Conservation (phyloP, 805 yeast species). For the Brettanomyces sp. region DNA sequence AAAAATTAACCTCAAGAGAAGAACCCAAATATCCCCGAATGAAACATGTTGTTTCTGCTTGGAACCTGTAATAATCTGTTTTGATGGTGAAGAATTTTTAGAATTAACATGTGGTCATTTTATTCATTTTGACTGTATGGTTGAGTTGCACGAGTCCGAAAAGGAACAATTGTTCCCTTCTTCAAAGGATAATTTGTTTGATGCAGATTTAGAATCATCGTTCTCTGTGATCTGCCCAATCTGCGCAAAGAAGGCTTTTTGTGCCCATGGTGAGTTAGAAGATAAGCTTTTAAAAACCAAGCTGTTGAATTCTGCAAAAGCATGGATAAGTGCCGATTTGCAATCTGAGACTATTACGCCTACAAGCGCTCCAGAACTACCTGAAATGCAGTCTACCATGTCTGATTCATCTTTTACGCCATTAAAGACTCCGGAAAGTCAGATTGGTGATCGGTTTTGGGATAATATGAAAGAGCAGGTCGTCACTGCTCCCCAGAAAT, state of each 20-base stretch:
- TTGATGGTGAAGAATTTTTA: slow-evolving; percentile 34
- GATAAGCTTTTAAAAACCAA: background rate
- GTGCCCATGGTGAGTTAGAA: background rate
- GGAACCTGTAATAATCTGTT: slow-evolving; percentile 29
- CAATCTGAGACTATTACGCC: background rate
- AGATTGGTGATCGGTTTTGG: slow-evolving; percentile 15
- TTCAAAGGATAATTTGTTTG: background rate
- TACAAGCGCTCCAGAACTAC: background rate
- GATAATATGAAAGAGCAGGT: slow-evolving; percentile 1
- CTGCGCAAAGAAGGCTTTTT: slow-evolving; percentile 3
- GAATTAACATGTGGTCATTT: slow-evolving; percentile 35
- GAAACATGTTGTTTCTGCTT: slow-evolving; percentile 34
- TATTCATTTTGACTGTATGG: slow-evolving; percentile 35
- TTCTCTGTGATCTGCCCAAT: slow-evolving; percentile 6
- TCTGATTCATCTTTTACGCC: background rate
- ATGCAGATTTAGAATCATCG: no score
- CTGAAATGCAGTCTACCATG: background rate
- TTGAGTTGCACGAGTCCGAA: slow-evolving; percentile 14
- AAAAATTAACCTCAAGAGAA: slow-evolving; percentile 2
- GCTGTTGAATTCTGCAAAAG: background rate
- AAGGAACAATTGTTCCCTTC: background rate
- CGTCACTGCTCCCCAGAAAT: background rate
- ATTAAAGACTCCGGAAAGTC: slow-evolving; percentile 18
- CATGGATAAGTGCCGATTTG: background rate
- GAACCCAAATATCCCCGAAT: background rate